Percentiles rank a stretch among this genome's conserved stretches.
Conservation (phyloP, 257 asterid species). For the Solanum microdontum region DNA sequence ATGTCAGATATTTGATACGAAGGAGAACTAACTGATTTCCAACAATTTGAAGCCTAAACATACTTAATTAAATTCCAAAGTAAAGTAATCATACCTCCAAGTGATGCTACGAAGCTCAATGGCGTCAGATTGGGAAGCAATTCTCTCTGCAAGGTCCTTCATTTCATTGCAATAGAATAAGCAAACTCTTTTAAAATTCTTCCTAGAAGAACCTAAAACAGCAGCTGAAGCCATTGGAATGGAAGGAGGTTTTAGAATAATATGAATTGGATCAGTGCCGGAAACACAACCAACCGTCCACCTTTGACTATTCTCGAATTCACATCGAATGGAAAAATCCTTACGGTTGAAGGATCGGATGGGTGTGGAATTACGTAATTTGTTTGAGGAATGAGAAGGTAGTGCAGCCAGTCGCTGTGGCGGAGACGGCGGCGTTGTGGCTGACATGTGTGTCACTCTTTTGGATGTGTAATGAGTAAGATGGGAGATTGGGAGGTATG, state of each 20-base stretch:
- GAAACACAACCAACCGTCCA: conserved; percentile 79
- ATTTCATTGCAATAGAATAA: conserved; percentile 79
- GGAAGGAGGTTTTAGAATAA: conserved; percentile 72
- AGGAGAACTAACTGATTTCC: neutral
- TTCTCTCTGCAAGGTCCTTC: conserved; percentile 73
- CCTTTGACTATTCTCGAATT: conserved; percentile 32
- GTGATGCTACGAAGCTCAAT: conserved; percentile 80
- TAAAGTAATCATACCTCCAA: conserved; percentile 53
- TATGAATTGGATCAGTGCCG: conserved; percentile 75
- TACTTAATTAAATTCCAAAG: neutral
- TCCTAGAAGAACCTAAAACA: conserved; percentile 28
- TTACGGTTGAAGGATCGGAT: neutral
- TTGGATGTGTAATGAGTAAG: neutral
- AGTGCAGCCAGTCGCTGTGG: neutral
- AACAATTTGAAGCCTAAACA: neutral
- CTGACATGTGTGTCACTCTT: conserved; percentile 33
- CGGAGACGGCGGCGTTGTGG: conserved; percentile 40
- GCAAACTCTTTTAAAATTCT: conserved; percentile 48
- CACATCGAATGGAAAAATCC: conserved; percentile 31
- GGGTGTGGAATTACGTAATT: conserved; percentile 8
- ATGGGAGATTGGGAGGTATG: neutral
- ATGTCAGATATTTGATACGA: neutral
- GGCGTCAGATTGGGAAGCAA: conserved; percentile 76
- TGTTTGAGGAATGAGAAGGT: conserved; percentile 10
- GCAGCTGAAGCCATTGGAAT: conserved; percentile 30